Evolutionary conservation across 1,139 yeast genomes (phyloP), one percentile per base, ranked within the genome.

Genomic region (Ogataea hybrid): DNA sequence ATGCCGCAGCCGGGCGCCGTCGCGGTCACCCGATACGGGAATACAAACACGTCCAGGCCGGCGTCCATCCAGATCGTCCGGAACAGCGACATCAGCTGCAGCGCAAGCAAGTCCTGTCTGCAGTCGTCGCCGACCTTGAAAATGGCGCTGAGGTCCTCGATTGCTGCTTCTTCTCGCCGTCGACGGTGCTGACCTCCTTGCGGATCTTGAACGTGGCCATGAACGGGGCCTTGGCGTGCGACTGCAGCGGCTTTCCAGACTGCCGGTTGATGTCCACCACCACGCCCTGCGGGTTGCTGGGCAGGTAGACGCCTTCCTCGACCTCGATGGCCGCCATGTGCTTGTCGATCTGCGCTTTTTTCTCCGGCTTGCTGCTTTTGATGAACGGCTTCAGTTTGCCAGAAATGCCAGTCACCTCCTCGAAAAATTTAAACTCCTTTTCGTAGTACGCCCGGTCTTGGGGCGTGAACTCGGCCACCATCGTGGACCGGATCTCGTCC

Each of bases 1-100:
- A 94, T 95, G 64, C 99, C 99, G 69, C 97, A 89, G 1, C 99
- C 98, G 1, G 98, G 97, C 1, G 96, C 97, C 6, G 99, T 92
- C 1, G 99, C 98, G 0, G 97, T 90, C 16, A 94, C 98, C 52
- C 97, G 72, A 65, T 94, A 77, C 1, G 99, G 98, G 67, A 78
- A 94, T 25, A 92, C 95, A 63, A 76, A 94, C 37, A 92, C 75
- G 62, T 92, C 97, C 48, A 94, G 71, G 1, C 97, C 97, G 10
- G 88, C 81, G 51, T 77, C 75, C 51, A 80, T 77, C 94, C 96
- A 94, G 46, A 94, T 87, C 39, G 94, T 81, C 56, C 96, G 76
- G 72, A 94, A 94, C 27, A 92, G 82, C 4, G 97, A 84, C 50
- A 94, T 85, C 58, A 94, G 71, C 62, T 94, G 99, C 48, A 94